Conservation (phyloP, 2,329 filamentous ascomycete species). For the Diplocarpon mali region DNA sequence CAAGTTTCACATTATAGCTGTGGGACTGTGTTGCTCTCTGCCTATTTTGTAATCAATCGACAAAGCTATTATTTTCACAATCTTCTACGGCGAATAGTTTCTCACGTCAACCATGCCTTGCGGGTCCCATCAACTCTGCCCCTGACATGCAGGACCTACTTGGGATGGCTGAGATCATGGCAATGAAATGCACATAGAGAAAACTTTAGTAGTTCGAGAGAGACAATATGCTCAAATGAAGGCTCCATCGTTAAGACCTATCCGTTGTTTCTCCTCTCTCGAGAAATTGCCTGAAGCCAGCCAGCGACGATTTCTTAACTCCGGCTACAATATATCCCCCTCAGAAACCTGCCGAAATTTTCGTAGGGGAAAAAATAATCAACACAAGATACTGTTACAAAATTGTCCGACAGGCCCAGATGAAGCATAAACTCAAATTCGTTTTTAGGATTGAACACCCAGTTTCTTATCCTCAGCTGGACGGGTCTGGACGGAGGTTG, state of each 20-base stretch:
- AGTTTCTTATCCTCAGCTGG: slow-evolving; percentile 8
- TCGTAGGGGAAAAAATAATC: neutral
- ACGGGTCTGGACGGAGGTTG: slow-evolving; percentile 36
- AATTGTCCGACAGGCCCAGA: slow-evolving; percentile 8
- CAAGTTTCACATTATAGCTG: too few species aligned
- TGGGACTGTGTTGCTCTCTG: slow-evolving; percentile 7
- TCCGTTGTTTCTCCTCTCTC: neutral
- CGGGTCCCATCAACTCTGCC: slow-evolving; percentile 2
- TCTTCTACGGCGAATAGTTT: neutral
- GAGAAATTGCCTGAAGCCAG: neutral
- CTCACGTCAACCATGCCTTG: neutral
- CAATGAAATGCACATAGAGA: neutral
- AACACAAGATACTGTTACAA: slow-evolving; percentile 9
- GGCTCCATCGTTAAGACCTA: neutral
- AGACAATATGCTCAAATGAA: neutral
- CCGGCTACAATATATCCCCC: neutral
- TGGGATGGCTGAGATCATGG: neutral
- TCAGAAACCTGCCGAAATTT: too few species aligned
- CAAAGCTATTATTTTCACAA: neutral
- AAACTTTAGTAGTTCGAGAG: neutral
- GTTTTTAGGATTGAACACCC: neutral
- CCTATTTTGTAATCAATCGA: slow-evolving; percentile 5
- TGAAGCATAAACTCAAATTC: neutral
- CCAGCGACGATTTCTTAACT: neutral
- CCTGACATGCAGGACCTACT: slow-evolving; percentile 4